These are phyloP conservation scores for Monosporascus sp. DNA, from an alignment of 2,329 filamentous ascomycete genomes.

Conservation along the genomic window DNA sequence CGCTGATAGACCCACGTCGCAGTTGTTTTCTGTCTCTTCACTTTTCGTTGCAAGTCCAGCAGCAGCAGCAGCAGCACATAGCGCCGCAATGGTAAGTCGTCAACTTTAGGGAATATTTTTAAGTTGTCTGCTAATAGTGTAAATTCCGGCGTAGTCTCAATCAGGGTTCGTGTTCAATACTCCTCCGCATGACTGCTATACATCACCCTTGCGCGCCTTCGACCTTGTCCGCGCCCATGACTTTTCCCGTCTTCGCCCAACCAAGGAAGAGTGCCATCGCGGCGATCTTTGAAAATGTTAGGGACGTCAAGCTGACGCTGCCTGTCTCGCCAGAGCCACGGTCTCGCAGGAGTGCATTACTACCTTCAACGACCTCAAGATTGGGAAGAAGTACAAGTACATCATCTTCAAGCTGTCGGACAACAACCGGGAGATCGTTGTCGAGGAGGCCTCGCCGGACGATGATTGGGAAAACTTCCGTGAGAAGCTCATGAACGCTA, in stretches of 20 bases:
- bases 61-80: conserved; percentile 13
- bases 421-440: conserved; percentile 75
- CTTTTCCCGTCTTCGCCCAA: neutral
- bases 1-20: conserved; percentile 21
- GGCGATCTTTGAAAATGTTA: neutral
- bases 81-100: conserved; percentile 25
- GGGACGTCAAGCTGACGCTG: conserved; percentile 1
- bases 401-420: conserved; percentile 86
- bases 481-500: conserved; percentile 69
- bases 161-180: conserved; percentile 53
- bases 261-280: neutral
- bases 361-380: conserved; percentile 77
- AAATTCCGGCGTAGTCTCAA: conserved; percentile 50
- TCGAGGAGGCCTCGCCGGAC: conserved; percentile 67
- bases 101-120: conserved; percentile 1
- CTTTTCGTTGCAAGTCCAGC: conserved; percentile 10
- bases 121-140: conserved; percentile 12
- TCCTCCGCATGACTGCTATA: conserved; percentile 16
- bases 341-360: conserved; percentile 67
- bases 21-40: conserved; percentile 20
- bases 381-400: conserved; percentile 76
- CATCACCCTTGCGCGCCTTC: conserved; percentile 6
- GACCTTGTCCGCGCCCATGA: neutral
- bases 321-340: conserved; percentile 52
- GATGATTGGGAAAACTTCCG: conserved; percentile 70